phyloP scores from a whole-genome alignment of 1,284 basidiomycete species.

The Marasmius fiardii region DNA sequence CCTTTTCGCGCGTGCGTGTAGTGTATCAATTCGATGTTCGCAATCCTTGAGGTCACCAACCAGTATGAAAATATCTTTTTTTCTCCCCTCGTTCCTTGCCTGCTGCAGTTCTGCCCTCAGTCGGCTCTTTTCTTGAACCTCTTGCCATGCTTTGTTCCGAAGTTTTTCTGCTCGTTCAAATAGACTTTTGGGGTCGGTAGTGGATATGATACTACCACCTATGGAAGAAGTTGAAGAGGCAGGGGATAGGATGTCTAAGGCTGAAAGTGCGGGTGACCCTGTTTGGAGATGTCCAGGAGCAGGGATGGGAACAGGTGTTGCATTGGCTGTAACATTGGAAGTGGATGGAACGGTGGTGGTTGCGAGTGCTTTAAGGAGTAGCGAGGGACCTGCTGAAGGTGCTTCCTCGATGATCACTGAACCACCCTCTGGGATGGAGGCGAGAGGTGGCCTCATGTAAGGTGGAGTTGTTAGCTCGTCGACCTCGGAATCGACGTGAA shows the following conservation, averaged over 20 bases:
- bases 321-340: neutral
- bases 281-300: neutral
- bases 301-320: slow-evolving; percentile 18
- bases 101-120: slow-evolving; percentile 26
- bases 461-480: slow-evolving; percentile 10
- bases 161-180: slow-evolving; percentile 32
- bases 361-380: neutral
- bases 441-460: neutral
- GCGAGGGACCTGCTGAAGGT: neutral
- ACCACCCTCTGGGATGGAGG: neutral
- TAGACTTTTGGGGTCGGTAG: slow-evolving; percentile 25
- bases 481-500: neutral
- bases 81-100: slow-evolving; percentile 27
- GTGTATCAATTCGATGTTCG: slow-evolving; percentile 27
- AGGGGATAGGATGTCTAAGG: slow-evolving; percentile 3
- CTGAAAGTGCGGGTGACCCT: neutral
- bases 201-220: slow-evolving; percentile 30
- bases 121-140: slow-evolving; percentile 24
- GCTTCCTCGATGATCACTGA: neutral
- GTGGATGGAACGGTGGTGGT: neutral
- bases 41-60: slow-evolving; percentile 32
- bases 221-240: slow-evolving; percentile 7
- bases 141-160: slow-evolving; percentile 33
- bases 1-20: slow-evolving; percentile 38
- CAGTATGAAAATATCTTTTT: slow-evolving; percentile 34